Evolutionary conservation across 1,284 basidiomycete species (phyloP), one percentile per base, ranked within the genome.

Genomic region (Boletus smithii): DNA sequence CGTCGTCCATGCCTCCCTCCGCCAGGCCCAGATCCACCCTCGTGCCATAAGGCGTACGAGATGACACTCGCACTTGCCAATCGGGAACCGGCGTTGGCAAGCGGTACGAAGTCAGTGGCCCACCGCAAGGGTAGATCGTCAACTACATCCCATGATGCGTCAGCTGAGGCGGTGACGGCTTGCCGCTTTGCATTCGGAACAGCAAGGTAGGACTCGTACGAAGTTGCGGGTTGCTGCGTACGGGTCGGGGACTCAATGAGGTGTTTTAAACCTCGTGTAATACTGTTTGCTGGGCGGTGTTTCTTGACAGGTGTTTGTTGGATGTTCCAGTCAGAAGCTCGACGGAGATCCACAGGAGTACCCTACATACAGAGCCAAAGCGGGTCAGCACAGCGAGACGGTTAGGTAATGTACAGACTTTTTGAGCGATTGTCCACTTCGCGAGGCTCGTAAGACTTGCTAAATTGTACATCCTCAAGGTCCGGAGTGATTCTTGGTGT

Each of bases 21-120:
- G 55, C 68, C 33, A 68, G 69, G 42, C 60, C 64, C 57, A 11
- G 54, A 42, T 2, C 53, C 71, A 3, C 79, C 77, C 30, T 83
- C 77, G 18, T 70, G 71, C 78, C 80, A 87, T 11, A 88, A 65
- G 7, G 84, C 79, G 59, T 85, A 91, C 9, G 76, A 81, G 23
- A 80, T 57, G 7, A 88, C 80, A 4, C 80, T 77, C 2, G 70
- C 59, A 49, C 76, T 77, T 18, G 73, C 68, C 33, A 90, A 65
- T 38, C 85, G 74, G n/a, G 85, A 86, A 3, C 83, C 79, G 22
- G 75, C 63, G 4, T 74, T 68, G 5, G 85, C 85, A 23, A 91
- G 74, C 0, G 86, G 81, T 4, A 88, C 84, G 59, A 79, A 90
- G 62, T 91, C 88, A 0, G 83, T 85, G 14, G 87, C 85, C 88